A percentile compares a stretch with the other conserved stretches of the same genome.
phyloP scores from a whole-genome alignment of 1,284 basidiomycete species.

The Ustilago shanxiensis region DNA sequence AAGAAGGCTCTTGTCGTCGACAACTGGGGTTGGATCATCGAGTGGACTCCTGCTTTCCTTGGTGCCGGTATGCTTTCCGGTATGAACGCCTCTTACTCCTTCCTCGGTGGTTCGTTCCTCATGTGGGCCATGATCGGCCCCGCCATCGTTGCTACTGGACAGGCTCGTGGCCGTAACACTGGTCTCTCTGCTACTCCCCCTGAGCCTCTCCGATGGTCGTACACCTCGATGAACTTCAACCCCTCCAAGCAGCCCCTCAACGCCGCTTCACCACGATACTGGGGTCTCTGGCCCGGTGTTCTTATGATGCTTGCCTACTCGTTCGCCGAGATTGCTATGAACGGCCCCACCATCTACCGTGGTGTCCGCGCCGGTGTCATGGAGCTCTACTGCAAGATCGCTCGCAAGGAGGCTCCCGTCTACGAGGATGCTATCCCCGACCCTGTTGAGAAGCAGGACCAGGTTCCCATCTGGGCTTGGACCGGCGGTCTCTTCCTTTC shows the following conservation, averaged over 20 bases:
- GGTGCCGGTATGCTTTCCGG: conserved; percentile 79
- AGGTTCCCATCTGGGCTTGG: conserved; percentile 76
- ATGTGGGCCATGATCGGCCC: conserved; percentile 79
- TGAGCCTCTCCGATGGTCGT: conserved; percentile 47
- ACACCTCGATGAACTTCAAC: conserved; percentile 51
- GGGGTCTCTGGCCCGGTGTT: conserved; percentile 80
- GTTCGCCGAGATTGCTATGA: conserved; percentile 68
- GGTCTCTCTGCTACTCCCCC: conserved; percentile 18
- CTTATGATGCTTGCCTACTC: conserved; percentile 71
- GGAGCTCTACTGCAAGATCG: conserved; percentile 43
- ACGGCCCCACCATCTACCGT: conserved; percentile 65
- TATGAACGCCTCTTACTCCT: conserved; percentile 78
- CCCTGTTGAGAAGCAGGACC: conserved; percentile 71
- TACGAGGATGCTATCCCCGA: conserved; percentile 54
- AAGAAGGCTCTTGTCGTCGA: conserved; percentile 76
- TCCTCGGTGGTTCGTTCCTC: conserved; percentile 76
- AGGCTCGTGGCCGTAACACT: conserved; percentile 43
- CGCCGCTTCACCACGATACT: conserved; percentile 77
- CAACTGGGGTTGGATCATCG: conserved; percentile 70
- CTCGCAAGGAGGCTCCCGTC: conserved; percentile 31
- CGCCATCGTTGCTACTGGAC: conserved; percentile 71
- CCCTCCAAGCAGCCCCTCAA: conserved; percentile 50
- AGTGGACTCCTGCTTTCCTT: conserved; percentile 78
- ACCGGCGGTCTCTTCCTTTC: conserved; percentile 73
- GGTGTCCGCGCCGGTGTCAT: conserved; percentile 59